Base-by-base conservation (phyloP, 495 filamentous ascomycete species). In the Aspergillus leporis region DNA sequence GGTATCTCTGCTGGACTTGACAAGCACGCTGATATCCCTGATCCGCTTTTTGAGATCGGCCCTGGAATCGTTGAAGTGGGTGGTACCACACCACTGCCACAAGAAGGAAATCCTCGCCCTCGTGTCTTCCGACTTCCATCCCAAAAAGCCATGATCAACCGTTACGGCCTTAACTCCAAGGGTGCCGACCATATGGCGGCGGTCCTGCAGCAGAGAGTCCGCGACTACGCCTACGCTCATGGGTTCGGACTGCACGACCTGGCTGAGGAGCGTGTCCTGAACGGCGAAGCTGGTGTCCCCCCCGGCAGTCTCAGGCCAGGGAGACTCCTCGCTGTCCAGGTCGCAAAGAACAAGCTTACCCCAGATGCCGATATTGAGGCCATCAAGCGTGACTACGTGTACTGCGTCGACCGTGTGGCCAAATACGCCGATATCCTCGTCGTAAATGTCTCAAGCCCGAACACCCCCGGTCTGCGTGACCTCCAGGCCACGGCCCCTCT, bases 391-490 rank as follows among this genome's bases (percentile, higher is more conserved):
- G 94, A 98, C 77, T 96, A 97, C 65, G 87, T 92, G 19, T 87
- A 85, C 66, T 96, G 93, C 64, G 91, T 97, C 0, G 75, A 91
- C 54, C 82, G 85, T 36, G 76, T 98, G 8, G 94, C 85, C 3
- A 83, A 78, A 41, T 98, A 96, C 66, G 92, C 94, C 3, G 94
- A 98, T 66, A 90, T 98, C 32, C 74, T 98, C 5, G 92, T 97
- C 5, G 94, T 98, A 59, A 98, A 98, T 66, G 94, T 98, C 8
- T 97, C 92, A 60, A 93, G 90, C 61, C 94, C 94, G 6, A 98
- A 98, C 73, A 97, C 93, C 0, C 93, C 93, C 0, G 93, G 94
- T 1, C 80, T 98, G 19, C 83, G 94, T 14, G 85, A 87, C 40
- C 78, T 98, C 36, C 94, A 98, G 77, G 86, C 86, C 12, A 81